A percentile compares a stretch with the other conserved stretches of the same genome.
These are phyloP conservation scores for Colletotrichum paranaense DNA, from an alignment of 2,329 filamentous ascomycete species.

Conservation along the genomic window DNA sequence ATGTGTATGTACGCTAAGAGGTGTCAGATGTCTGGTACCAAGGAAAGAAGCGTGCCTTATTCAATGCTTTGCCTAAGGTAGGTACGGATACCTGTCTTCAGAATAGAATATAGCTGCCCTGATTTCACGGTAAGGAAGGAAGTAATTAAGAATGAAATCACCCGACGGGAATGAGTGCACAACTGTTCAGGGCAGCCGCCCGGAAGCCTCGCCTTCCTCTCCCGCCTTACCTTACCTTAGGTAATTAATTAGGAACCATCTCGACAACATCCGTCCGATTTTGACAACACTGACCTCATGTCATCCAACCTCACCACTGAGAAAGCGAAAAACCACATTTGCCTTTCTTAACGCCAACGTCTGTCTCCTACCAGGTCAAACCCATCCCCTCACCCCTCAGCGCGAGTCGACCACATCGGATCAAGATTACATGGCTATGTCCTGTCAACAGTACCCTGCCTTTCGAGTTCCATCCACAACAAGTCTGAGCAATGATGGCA, in stretches of 20 bases:
- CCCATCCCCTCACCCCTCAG: not conserved
- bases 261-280: too few species aligned
- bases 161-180: not conserved
- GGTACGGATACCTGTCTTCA: too few species aligned
- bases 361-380: not conserved
- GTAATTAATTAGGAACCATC: too few species aligned
- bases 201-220: not conserved
- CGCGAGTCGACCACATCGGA: not conserved
- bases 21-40: not conserved
- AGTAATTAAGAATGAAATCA: not conserved
- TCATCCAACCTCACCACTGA: not conserved
- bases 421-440: not conserved
- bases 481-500: not conserved
- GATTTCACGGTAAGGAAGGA: not conserved
- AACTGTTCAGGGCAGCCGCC: too few species aligned
- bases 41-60: too few species aligned
- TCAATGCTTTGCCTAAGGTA: too few species aligned
- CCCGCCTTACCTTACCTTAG: not conserved
- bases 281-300: not conserved
- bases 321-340: not conserved
- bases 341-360: not conserved
- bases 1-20: not conserved
- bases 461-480: not conserved
- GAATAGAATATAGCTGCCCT: not conserved
- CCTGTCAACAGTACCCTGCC: not conserved